Base-by-base conservation (phyloP, 169 alveolate genomes). In the Cryptosporidium viatorum region DNA sequence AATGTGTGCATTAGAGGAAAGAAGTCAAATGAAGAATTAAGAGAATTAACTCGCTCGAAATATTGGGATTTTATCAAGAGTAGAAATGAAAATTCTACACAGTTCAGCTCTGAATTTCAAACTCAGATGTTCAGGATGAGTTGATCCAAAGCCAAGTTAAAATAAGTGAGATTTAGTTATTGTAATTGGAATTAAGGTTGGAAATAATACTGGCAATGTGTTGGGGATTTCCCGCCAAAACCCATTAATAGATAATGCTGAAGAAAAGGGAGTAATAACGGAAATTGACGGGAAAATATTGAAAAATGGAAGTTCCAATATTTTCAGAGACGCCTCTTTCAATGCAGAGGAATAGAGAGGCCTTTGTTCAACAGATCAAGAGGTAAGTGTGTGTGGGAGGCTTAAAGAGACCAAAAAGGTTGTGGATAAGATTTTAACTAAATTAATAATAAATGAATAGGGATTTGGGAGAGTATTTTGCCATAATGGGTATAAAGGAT, bases 341-440 rank as follows among this genome's bases (percentile, higher is more conserved):
- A 14, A 29, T 80, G 68, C 89, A 80, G 67, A 80, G 75, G 70
- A 80, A 45, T 48, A 59, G 89, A 50, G 89, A 80, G 51, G 75
- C 43, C 3, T 65, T 62, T 45, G 45, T 80, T 9, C 89, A 80
- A 41, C 89, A 80, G 70, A 62, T 80, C n/a, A 80, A 59, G 62
- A 59, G 89, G 89, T 80, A 80, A 48, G 89, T 60, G 31, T 35
- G 48, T 41, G 48, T 37, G 37, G 23, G 16, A 6, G 5, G 37
- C 16, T 7, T 29, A 55, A 26, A 14, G 31, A 14, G 67, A 29
- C 16, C 14, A 8, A 55, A 26, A 23, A 6, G 31, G 35, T 37
- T 23, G 16, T 55, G 67, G 14, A 18, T 59, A 18, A 62, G 10
- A 23, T 31, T 35, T 26, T 60, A 60, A 62, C 35, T 58, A 52